Conservation (phyloP, 108 stramenopile species). For the Schizochytrium sp. region DNA sequence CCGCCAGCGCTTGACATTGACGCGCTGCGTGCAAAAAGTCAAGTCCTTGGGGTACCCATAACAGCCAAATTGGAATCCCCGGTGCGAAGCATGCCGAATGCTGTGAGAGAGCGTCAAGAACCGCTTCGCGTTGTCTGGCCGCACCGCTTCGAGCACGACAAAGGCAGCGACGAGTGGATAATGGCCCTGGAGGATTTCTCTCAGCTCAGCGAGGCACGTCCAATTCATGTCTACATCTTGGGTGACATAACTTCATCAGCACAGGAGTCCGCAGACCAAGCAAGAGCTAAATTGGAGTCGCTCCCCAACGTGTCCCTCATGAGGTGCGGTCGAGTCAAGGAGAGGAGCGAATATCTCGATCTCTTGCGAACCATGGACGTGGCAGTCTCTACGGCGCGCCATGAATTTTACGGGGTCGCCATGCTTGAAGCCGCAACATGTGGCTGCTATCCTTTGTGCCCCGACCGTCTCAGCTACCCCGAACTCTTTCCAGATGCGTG, state of each 20-base stretch:
- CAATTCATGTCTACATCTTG: background rate
- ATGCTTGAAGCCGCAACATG: constrained; percentile 4
- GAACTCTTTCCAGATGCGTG: background rate
- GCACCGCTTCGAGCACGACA: background rate
- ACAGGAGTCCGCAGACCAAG: background rate
- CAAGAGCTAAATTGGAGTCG: background rate
- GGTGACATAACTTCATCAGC: background rate
- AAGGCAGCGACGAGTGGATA: background rate
- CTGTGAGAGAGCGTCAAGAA: background rate
- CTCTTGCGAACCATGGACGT: background rate
- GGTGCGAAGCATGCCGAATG: background rate
- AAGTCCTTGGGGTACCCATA: background rate
- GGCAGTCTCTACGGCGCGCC: background rate
- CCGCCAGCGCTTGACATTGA: background rate
- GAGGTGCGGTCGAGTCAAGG: background rate
- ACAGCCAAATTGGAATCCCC: background rate
- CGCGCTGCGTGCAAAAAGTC: background rate
- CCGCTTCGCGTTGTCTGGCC: background rate
- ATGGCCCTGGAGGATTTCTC: background rate
- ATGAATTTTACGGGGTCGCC: background rate
- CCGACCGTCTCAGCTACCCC: background rate
- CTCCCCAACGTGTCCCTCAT: background rate
- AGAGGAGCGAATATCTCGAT: background rate
- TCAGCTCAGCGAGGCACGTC: background rate
- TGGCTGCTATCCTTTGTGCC: background rate